A percentile compares a stretch with the other conserved stretches of the same genome.
Conservation (phyloP, 208 protist species). For the Porcisia hertigi region DNA sequence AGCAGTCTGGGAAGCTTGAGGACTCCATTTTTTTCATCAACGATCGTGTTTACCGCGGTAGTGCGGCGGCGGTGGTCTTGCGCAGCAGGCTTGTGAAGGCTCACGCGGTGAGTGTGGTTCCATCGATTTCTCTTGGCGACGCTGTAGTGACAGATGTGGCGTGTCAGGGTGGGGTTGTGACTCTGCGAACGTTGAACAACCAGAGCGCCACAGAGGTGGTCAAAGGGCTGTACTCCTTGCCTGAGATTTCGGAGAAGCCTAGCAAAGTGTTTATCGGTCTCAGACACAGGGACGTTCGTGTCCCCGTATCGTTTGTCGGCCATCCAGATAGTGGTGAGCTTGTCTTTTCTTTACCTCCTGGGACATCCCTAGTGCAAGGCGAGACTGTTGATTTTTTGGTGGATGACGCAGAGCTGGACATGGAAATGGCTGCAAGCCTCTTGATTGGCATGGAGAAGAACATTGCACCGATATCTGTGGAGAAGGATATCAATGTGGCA, state of each 20-base stretch:
- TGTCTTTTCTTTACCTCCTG: slow-evolving; percentile 41
- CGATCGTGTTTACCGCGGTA: slow-evolving; percentile 79
- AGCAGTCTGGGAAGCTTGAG: slow-evolving; percentile 31
- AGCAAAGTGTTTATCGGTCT: slow-evolving; percentile 76
- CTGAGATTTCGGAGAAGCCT: slow-evolving; percentile 60
- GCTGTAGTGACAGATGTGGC: slow-evolving; percentile 41
- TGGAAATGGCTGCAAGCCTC: slow-evolving; percentile 65
- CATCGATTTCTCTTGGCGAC: slow-evolving; percentile 67
- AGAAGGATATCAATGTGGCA: slow-evolving; percentile 78
- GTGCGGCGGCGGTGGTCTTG: slow-evolving; percentile 70
- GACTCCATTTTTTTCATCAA: slow-evolving; percentile 87
- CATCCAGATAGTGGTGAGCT: slow-evolving; percentile 55
- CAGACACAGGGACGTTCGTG: slow-evolving; percentile 39
- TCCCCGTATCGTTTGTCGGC: slow-evolving; percentile 77
- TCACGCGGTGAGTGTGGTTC: slow-evolving; percentile 61
- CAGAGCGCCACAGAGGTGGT: slow-evolving; percentile 65
- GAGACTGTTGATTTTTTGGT: slow-evolving; percentile 69
- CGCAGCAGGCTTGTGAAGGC: slow-evolving; percentile 69
- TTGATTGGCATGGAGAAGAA: slow-evolving; percentile 63
- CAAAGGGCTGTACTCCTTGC: slow-evolving; percentile 50
- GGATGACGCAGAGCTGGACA: slow-evolving; percentile 84
- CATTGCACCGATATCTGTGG: slow-evolving; percentile 45
- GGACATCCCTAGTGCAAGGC: slow-evolving; percentile 26
- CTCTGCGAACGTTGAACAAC: slow-evolving; percentile 44
- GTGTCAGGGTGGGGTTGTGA: slow-evolving; percentile 47